phyloP scores from a whole-genome alignment of 225 moss, liverwort and hornwort species.

The Takakia lepidozioides region DNA sequence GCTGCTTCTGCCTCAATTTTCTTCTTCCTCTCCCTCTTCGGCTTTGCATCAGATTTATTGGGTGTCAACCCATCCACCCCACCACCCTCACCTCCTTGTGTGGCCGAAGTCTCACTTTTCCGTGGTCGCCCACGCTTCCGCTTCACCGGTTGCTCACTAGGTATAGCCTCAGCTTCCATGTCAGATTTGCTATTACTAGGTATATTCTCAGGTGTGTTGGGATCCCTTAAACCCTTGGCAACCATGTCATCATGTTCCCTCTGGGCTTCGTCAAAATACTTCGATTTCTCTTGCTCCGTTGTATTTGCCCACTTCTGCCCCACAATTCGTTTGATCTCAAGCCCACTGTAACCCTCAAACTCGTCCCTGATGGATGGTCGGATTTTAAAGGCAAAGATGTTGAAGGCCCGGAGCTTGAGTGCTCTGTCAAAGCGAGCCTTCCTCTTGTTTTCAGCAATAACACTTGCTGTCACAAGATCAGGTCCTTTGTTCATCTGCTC shows the following conservation, averaged over 20 bases:
- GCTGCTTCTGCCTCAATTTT: slow-evolving; percentile 28
- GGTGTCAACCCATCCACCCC: slow-evolving; percentile 12
- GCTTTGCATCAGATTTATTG: slow-evolving; percentile 30
- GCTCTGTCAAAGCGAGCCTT: too few species aligned
- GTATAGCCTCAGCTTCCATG: slow-evolving; percentile 51
- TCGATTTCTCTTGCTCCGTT: too few species aligned
- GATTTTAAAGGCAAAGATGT: too few species aligned
- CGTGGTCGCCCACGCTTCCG: slow-evolving; percentile 82
- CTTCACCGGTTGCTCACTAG: slow-evolving; percentile 34
- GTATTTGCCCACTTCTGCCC: too few species aligned
- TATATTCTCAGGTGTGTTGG: not conserved
- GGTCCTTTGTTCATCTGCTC: too few species aligned
- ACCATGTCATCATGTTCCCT: slow-evolving; percentile 7
- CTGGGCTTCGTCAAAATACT: too few species aligned
- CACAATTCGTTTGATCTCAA: too few species aligned
- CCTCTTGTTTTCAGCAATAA: too few species aligned
- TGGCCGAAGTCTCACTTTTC: slow-evolving; percentile 53
- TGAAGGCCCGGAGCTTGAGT: too few species aligned
- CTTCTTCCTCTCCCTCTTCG: slow-evolving; percentile 73
- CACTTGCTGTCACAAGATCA: too few species aligned
- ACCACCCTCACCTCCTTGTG: slow-evolving; percentile 25
- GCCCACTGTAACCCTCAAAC: too few species aligned
- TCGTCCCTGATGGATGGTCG: too few species aligned
- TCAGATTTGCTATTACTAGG: slow-evolving; percentile 27
- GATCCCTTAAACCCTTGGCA: slow-evolving; percentile 1